Evolutionary conservation across 2,329 filamentous ascomycete species (phyloP).

Genomic region (Aspergillus felis): DNA sequence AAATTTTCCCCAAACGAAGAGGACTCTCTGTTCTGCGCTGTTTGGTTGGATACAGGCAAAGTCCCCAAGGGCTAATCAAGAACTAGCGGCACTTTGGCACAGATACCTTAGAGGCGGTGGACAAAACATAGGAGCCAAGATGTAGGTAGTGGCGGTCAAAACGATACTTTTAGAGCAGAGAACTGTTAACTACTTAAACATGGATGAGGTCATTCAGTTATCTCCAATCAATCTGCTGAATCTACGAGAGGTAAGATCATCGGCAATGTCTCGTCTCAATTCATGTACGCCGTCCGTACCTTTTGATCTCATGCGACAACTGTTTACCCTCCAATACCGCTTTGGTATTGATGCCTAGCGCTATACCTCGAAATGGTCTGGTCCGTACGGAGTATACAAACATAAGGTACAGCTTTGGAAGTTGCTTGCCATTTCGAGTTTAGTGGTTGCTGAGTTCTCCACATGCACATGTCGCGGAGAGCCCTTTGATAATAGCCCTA

Average conservation of each 20-base stretch:
- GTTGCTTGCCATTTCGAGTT: not conserved
- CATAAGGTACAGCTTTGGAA: not conserved
- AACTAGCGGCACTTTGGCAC: not conserved
- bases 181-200: no score
- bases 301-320: not conserved
- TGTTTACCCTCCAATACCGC: not conserved
- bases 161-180: no score
- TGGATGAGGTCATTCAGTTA: no score
- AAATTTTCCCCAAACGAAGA: not conserved
- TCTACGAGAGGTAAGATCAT: no score
- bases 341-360: not conserved
- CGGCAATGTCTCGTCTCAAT: no score
- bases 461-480: conserved; percentile 8
- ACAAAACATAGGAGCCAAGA: not conserved
- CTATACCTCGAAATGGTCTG: not conserved
- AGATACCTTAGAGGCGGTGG: not conserved
- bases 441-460: not conserved
- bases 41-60: not conserved
- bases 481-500: conserved; percentile 13
- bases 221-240: no score
- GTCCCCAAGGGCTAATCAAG: not conserved
- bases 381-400: not conserved
- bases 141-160: not conserved
- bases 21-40: not conserved
- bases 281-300: no score